Conservation (phyloP, 257 asterid species). For the Penstemon barbatus region DNA sequence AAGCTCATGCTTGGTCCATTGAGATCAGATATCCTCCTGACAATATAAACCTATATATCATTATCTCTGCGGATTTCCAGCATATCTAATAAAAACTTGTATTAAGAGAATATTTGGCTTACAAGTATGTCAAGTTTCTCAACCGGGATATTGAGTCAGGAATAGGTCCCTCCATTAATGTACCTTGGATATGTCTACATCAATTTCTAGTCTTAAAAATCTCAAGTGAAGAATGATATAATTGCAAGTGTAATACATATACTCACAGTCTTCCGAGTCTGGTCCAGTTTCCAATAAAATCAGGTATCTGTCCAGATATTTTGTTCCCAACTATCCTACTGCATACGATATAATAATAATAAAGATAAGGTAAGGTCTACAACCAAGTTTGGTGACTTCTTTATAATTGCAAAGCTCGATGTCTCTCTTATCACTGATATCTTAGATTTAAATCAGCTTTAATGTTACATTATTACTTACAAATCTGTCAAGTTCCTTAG, state of each 20-base stretch:
- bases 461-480: slow-evolving; percentile 47
- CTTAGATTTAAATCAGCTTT: too few relatives aligned
- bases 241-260: slow-evolving; percentile 13
- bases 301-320: slow-evolving; percentile 73
- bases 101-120: slow-evolving; percentile 34
- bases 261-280: slow-evolving; percentile 58
- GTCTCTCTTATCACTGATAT: too few relatives aligned
- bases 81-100: neutral
- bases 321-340: slow-evolving; percentile 81
- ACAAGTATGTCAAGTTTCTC: slow-evolving; percentile 52
- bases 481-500: slow-evolving; percentile 72
- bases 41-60: neutral
- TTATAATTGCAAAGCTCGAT: neutral
- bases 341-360: slow-evolving; percentile 41
- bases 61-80: neutral
- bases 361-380: neutral
- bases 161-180: slow-evolving; percentile 76
- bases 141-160: slow-evolving; percentile 53
- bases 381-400: slow-evolving; percentile 7
- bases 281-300: slow-evolving; percentile 80
- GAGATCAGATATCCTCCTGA: slow-evolving; percentile 77
- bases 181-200: slow-evolving; percentile 81
- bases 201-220: slow-evolving; percentile 18
- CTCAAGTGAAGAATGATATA: too few relatives aligned
- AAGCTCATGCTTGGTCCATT: slow-evolving; percentile 49